phyloP scores from a whole-genome alignment of 305 asterid species.

The Lippia alba region DNA sequence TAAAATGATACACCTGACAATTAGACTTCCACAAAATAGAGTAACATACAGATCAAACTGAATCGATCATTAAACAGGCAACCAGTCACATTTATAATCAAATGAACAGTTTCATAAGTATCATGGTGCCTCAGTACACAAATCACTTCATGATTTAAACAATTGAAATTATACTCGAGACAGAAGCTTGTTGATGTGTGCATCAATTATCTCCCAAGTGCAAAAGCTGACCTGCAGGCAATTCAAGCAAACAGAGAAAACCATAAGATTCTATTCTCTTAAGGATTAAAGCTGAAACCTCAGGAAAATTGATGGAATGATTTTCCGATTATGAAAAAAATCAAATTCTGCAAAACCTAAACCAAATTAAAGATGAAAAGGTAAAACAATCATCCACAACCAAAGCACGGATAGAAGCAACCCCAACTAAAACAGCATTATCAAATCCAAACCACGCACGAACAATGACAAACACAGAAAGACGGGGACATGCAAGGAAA shows the following conservation, averaged over 20 bases:
- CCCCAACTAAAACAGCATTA: not conserved
- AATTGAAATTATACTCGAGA: not conserved
- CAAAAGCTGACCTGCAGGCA: slow-evolving; percentile 22
- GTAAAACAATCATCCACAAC: not conserved
- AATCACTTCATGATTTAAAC: too few species aligned
- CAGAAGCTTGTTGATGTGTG: not conserved
- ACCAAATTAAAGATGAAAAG: not conserved
- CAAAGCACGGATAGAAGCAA: not conserved
- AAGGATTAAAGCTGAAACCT: not conserved
- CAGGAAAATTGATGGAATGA: too few species aligned
- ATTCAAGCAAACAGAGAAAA: not conserved
- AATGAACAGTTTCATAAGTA: not conserved
- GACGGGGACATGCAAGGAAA: not conserved
- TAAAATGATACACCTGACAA: too few species aligned
- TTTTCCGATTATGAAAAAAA: not conserved
- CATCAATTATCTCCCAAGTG: not conserved
- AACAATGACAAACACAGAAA: slow-evolving; percentile 4
- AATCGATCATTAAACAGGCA: too few species aligned
- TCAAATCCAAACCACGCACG: not conserved
- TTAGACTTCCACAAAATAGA: too few species aligned
- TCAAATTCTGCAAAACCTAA: not conserved
- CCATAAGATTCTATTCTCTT: not conserved
- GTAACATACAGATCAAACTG: too few species aligned
- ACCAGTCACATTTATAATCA: too few species aligned
- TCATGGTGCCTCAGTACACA: not conserved